Evolutionary conservation across 306 rosid species (phyloP).

Genomic region (Begonia fuchsioides): DNA sequence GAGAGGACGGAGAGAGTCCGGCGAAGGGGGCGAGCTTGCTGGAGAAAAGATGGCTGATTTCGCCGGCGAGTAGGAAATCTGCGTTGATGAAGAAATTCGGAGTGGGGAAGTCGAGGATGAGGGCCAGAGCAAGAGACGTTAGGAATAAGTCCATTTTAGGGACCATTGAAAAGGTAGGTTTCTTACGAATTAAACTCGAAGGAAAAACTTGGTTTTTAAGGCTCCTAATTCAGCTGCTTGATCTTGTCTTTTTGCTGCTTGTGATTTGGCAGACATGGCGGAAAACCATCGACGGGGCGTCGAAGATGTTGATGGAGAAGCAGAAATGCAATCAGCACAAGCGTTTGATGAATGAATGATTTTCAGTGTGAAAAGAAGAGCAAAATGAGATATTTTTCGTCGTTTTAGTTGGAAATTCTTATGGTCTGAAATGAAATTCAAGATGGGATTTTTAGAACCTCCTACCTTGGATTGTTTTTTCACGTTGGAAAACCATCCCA

Average conservation of each 20-base stretch:
- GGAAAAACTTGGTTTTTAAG: no score
- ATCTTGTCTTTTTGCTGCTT: background rate
- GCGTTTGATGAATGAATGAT: conserved; percentile 53
- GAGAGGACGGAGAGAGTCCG: conserved; percentile 22
- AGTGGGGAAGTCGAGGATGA: conserved; percentile 23
- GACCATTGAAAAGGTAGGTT: conserved; percentile 51
- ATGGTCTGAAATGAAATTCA: no score
- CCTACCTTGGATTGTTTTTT: no score
- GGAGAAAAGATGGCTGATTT: conserved; percentile 57
- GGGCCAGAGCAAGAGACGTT: conserved; percentile 35
- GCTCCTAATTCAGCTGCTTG: no score
- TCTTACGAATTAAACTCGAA: background rate
- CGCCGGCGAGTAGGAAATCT: conserved; percentile 26
- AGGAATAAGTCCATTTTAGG: conserved; percentile 51
- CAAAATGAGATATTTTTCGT: background rate
- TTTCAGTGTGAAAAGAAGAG: no score
- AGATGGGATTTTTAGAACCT: no score
- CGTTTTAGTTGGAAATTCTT: no score
- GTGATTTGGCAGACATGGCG: conserved; percentile 56
- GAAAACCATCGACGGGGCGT: conserved; percentile 67
- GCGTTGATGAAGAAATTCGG: conserved; percentile 35
- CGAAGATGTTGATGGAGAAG: conserved; percentile 66
- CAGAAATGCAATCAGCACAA: conserved; percentile 59
- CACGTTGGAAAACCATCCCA: no score
- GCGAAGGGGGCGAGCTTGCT: conserved; percentile 13